Evolutionary conservation across 2,329 filamentous ascomycete species (phyloP).

Genomic region (Colletotrichum graminicola): DNA sequence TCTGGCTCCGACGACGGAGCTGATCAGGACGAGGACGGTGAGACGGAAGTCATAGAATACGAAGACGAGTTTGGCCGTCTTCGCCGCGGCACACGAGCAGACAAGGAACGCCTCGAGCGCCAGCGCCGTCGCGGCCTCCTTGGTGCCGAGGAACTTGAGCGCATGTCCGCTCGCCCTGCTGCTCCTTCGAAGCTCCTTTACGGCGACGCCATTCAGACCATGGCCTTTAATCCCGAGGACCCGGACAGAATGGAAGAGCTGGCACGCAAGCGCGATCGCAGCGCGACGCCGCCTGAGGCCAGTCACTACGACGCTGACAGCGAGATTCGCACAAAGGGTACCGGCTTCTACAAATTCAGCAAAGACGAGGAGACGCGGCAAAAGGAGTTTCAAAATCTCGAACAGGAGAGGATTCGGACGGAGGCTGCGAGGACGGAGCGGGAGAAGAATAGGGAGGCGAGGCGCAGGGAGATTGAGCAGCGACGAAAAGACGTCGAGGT

Average conservation of each 20-base stretch:
- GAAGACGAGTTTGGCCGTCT: constrained; percentile 93
- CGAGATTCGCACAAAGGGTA: constrained; percentile 89
- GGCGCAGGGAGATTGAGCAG: constrained; percentile 73
- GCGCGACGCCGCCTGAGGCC: constrained; percentile 82
- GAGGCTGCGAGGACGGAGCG: constrained; percentile 70
- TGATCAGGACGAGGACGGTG: constrained; percentile 55
- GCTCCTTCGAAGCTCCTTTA: constrained; percentile 81
- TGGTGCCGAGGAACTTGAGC: constrained; percentile 72
- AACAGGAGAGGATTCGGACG: constrained; percentile 75
- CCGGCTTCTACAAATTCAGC: constrained; percentile 92
- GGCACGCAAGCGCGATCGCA: constrained; percentile 82
- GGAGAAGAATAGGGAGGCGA: constrained; percentile 68
- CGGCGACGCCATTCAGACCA: constrained; percentile 85
- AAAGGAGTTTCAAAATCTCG: constrained; percentile 81
- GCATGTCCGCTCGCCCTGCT: constrained; percentile 75
- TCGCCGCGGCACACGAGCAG: constrained; percentile 76
- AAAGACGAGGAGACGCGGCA: constrained; percentile 75
- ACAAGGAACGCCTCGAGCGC: constrained; percentile 74
- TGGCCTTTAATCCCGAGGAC: constrained; percentile 84
- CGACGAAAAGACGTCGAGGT: constrained; percentile 72
- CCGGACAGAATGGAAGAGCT: constrained; percentile 81
- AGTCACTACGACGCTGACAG: constrained; percentile 87
- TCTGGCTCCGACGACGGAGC: constrained; percentile 54
- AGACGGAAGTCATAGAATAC: constrained; percentile 80
- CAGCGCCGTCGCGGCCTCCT: constrained; percentile 64